phyloP scores from a whole-genome alignment of 768 basidiomycete species.

The Tubosaeta sp. region DNA sequence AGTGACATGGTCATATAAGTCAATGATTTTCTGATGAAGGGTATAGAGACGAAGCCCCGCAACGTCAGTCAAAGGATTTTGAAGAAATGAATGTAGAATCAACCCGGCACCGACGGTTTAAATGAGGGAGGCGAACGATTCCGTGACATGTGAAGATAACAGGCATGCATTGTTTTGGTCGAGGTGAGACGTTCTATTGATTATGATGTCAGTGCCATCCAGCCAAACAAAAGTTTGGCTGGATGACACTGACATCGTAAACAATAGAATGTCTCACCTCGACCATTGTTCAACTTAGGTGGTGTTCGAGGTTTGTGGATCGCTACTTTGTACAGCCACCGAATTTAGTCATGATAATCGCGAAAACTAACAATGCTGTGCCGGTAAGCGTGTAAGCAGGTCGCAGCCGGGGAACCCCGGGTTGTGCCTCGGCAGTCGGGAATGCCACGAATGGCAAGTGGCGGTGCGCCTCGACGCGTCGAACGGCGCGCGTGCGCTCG shows the following conservation, averaged over 20 bases:
- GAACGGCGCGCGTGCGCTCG: no score
- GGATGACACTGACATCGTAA: neutral
- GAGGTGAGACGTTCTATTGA: no score
- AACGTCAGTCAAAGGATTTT: slow-evolving; percentile 32
- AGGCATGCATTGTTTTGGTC: slow-evolving; percentile 25
- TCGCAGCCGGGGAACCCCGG: no score
- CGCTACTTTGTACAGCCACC: slow-evolving; percentile 12
- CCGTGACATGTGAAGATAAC: slow-evolving; percentile 3
- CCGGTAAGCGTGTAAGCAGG: no score
- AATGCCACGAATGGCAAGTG: no score
- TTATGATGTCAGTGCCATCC: no score
- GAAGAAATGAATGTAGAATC: slow-evolving; percentile 7
- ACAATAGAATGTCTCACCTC: slow-evolving; percentile 34
- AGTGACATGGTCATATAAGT: slow-evolving; percentile 18
- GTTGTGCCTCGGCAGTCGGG: no score
- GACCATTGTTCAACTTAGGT: slow-evolving; percentile 28
- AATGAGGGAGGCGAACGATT: slow-evolving; percentile 9
- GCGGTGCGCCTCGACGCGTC: no score
- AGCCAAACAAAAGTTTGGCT: slow-evolving; percentile 21
- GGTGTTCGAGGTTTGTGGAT: neutral
- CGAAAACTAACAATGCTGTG: no score
- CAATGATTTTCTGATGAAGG: slow-evolving; percentile 11
- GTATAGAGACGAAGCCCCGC: slow-evolving; percentile 43
- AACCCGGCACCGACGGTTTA: slow-evolving; percentile 13
- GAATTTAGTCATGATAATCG: neutral